Conservation (phyloP, 805 yeast species). For the Yamadazyma sp. region DNA sequence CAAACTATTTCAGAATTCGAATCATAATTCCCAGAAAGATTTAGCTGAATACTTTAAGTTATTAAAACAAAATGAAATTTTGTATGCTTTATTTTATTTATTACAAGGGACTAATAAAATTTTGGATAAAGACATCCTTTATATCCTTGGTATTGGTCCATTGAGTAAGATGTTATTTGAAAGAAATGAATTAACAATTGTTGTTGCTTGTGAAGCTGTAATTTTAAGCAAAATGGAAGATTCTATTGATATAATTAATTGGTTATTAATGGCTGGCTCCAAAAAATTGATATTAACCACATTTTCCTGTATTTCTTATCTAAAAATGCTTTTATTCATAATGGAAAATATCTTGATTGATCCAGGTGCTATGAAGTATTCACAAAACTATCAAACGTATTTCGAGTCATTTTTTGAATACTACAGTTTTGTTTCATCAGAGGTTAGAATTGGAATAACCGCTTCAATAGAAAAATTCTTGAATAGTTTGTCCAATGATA, state of each 20-base stretch:
- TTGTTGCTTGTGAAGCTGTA: conserved; percentile 5
- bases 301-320: background rate
- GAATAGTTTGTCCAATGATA: background rate
- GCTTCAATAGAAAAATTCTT: conserved; percentile 8
- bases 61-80: too few species aligned
- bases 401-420: conserved; percentile 1
- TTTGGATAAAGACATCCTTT: conserved; percentile 2
- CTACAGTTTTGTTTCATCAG: conserved; percentile 5
- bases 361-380: too few species aligned
- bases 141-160: conserved; percentile 5
- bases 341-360: background rate
- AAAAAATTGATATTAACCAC: conserved; percentile 8
- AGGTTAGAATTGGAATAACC: conserved; percentile 4
- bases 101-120: background rate
- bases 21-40: too few species aligned
- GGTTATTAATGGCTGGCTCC: conserved; percentile 9
- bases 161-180: conserved; percentile 10
- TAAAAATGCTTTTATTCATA: conserved; percentile 7
- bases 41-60: too few species aligned
- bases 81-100: too few species aligned
- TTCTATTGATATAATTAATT: conserved; percentile 8
- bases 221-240: background rate
- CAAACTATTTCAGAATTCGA: too few species aligned
- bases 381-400: background rate
- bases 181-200: conserved; percentile 9